A percentile compares a stretch with the other conserved stretches of the same genome.
Evolutionary conservation across 257 asterid genomes (phyloP).

Genomic region (Ilex asprella): DNA sequence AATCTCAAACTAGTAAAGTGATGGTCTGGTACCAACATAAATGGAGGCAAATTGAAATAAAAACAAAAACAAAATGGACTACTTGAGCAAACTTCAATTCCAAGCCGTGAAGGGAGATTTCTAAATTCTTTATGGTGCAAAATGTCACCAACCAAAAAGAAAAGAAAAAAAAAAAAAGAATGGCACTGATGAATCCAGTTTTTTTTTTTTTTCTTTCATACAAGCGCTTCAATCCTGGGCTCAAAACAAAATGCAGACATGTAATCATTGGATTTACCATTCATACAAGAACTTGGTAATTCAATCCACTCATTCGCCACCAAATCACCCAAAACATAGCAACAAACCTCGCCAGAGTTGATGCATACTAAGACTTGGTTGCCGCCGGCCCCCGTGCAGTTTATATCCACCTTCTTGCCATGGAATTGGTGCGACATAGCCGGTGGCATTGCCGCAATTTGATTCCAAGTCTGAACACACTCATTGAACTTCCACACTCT

Average conservation of each 20-base stretch:
- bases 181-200: neutral
- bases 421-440: constrained; percentile 52
- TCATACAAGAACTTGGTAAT: constrained; percentile 29
- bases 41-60: too few species aligned
- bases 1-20: too few species aligned
- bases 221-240: constrained; percentile 80
- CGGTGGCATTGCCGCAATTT: constrained; percentile 71
- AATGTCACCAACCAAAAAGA: neutral
- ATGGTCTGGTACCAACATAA: too few species aligned
- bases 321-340: constrained; percentile 59
- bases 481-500: constrained; percentile 74
- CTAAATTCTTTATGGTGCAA: neutral
- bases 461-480: constrained; percentile 33
- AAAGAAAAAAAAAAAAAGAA: neutral
- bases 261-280: constrained; percentile 38
- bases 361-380: constrained; percentile 53
- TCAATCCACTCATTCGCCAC: constrained; percentile 60
- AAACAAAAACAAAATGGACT: too few species aligned
- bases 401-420: constrained; percentile 69
- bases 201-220: constrained; percentile 3
- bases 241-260: constrained; percentile 63
- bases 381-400: constrained; percentile 57
- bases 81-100: too few species aligned
- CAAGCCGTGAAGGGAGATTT: neutral
- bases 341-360: constrained; percentile 36